These are phyloP conservation scores for Solanum aculeatissimum DNA, from an alignment of 305 asterid genomes.

Conservation along the genomic window DNA sequence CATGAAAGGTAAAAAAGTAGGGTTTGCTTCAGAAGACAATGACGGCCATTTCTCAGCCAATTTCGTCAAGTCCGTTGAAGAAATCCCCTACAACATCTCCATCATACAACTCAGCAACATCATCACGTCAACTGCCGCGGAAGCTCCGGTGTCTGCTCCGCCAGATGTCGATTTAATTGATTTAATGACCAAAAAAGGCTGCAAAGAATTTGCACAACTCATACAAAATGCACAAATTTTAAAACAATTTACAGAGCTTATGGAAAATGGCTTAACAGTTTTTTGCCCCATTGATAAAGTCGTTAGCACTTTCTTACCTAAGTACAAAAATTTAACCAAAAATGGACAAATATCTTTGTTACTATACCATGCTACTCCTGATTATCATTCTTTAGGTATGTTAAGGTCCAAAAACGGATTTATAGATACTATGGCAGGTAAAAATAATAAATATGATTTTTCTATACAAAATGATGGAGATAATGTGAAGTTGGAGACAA, in stretches of 20 bases:
- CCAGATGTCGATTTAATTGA: conserved; percentile 31
- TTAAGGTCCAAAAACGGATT: conserved; percentile 45
- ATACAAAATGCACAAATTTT: conserved; percentile 26
- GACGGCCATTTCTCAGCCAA: conserved; percentile 26
- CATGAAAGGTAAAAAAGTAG: conserved; percentile 58
- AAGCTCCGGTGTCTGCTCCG: conserved; percentile 48
- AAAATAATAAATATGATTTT: conserved; percentile 41
- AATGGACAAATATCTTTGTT: conserved; percentile 31
- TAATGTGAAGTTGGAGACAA: conserved; percentile 35
- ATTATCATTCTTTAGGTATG: conserved; percentile 52
- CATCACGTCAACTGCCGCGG: conserved; percentile 55
- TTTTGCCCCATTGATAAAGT: conserved; percentile 64
- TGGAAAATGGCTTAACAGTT: conserved; percentile 49
- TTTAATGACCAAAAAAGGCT: conserved; percentile 51
- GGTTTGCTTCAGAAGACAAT: conserved; percentile 38
- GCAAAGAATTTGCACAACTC: conserved; percentile 42
- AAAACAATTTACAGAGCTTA: conserved; percentile 22
- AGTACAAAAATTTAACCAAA: conserved; percentile 35
- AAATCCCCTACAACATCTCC: conserved; percentile 39
- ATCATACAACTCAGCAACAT: conserved; percentile 50
- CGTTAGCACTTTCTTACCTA: conserved; percentile 33
- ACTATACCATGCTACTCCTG: conserved; percentile 54
- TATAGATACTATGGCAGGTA: conserved; percentile 57
- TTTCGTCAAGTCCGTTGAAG: conserved; percentile 42
- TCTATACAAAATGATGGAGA: conserved; percentile 45